Base-by-base conservation (phyloP, 768 basidiomycete genomes). In the Tylopilus intermedius region DNA sequence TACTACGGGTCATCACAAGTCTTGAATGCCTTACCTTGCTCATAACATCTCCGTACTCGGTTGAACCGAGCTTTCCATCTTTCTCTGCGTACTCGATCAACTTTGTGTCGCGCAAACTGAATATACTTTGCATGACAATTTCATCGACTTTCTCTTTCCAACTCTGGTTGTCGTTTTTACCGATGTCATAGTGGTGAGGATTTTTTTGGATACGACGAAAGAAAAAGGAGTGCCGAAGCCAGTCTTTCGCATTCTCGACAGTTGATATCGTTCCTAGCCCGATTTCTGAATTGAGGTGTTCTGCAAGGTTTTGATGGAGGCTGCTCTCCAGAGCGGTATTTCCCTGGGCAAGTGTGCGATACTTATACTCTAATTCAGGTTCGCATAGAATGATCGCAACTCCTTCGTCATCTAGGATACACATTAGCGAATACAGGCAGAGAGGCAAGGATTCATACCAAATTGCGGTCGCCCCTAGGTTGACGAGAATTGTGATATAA, bases 251-350 rank as follows among this genome's bases (percentile, higher is more conserved):
- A 6, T 78, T 79, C 2, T 76, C 68, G 4, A 88, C 55, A 58
- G 78, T 75, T 4, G 77, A 82, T 62, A 99, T 94, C 0, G 94
- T 94, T 2, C 84, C 81, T 9, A 97, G 76, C 0, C 86, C 86
- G 50, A 97, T 87, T 71, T 99, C 95, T 2, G 92, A 92, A 63
- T 97, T 97, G 58, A 99, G 71, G 67, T 97, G 94, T 66, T 98
- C 95, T 3, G 83, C 73, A 6, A 99, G 79, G 63, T 90, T 88
- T 45, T 72, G 71, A 67, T 96, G 93, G 9, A 94, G 79, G 54
- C 77, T 85, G 62, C 90, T 94, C 71, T 97, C 95, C 32, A 99
- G 75, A 14, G 86, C 71, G 0, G 86, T 92, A 50, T 75, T 80
- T 6, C 89, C 88, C 59, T 85, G 83, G 2, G 77, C 75, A 15